Conservation (phyloP, 257 asterid genomes). For the Ligustrum vulgare region DNA sequence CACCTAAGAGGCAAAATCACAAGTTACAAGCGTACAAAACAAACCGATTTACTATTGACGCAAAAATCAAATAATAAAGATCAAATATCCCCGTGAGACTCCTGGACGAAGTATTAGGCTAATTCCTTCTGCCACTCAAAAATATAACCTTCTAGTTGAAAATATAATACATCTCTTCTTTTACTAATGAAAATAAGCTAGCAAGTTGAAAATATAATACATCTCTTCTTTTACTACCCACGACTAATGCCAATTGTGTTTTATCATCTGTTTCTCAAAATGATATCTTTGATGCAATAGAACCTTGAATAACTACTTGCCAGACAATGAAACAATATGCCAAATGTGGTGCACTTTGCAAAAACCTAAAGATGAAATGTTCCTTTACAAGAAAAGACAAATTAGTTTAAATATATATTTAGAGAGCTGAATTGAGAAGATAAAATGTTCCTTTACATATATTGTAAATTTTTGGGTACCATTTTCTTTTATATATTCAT, state of each 20-base stretch:
- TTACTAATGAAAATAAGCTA: neutral
- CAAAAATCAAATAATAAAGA: neutral
- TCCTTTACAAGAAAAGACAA: too few species aligned
- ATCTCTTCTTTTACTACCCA: neutral
- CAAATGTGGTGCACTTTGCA: neutral
- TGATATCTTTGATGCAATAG: neutral
- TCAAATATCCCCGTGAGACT: neutral
- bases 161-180: neutral
- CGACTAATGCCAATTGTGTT: neutral
- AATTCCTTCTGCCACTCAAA: conserved; percentile 15
- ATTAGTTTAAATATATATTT: neutral
- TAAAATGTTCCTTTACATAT: neutral
- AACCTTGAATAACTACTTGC: neutral
- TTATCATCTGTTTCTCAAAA: neutral
- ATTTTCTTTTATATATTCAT: too few species aligned
- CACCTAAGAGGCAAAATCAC: conserved; percentile 55
- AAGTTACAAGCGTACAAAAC: conserved; percentile 19
- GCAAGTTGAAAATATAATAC: neutral
- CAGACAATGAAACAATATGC: neutral
- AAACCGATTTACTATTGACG: neutral
- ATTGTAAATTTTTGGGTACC: neutral
- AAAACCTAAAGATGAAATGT: too few species aligned
- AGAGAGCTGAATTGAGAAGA: neutral
- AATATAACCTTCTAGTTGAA: neutral
- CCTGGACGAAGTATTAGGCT: neutral